These are phyloP conservation scores for Meripilus lineatus DNA, from an alignment of 1,284 basidiomycete species.

Conservation along the genomic window DNA sequence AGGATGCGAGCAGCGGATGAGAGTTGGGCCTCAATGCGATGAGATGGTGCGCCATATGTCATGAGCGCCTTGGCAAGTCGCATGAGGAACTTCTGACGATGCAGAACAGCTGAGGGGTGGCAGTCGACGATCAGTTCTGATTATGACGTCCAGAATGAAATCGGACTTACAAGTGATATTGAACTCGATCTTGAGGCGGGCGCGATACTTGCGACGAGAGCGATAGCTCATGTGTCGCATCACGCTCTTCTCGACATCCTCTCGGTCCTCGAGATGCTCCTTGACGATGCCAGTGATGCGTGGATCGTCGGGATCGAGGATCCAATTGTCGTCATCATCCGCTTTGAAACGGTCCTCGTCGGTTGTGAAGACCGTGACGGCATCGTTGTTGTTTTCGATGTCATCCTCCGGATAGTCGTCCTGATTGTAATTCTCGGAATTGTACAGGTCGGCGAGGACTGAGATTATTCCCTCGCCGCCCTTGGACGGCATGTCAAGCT, in stretches of 20 bases:
- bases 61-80: slow-evolving; percentile 62
- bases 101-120: slow-evolving; percentile 39
- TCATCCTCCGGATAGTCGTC: too few species aligned
- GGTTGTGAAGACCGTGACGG: too few species aligned
- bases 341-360: too few species aligned
- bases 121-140: slow-evolving; percentile 16
- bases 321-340: slow-evolving; percentile 19
- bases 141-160: not conserved
- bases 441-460: too few species aligned
- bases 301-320: slow-evolving; percentile 30
- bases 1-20: slow-evolving; percentile 75
- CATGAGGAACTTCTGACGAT: slow-evolving; percentile 59
- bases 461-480: too few species aligned
- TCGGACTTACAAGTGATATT: slow-evolving; percentile 55
- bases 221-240: slow-evolving; percentile 62
- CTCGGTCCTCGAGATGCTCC: slow-evolving; percentile 47
- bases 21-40: slow-evolving; percentile 67
- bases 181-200: slow-evolving; percentile 62
- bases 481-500: too few species aligned
- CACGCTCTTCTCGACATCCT: slow-evolving; percentile 53
- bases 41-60: slow-evolving; percentile 67
- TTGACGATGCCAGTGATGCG: slow-evolving; percentile 24
- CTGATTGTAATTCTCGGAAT: too few species aligned
- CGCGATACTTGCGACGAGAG: slow-evolving; percentile 56
- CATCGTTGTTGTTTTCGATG: too few species aligned